phyloP scores from a whole-genome alignment of 2,329 filamentous ascomycete genomes.

The Alternaria brassicae region DNA sequence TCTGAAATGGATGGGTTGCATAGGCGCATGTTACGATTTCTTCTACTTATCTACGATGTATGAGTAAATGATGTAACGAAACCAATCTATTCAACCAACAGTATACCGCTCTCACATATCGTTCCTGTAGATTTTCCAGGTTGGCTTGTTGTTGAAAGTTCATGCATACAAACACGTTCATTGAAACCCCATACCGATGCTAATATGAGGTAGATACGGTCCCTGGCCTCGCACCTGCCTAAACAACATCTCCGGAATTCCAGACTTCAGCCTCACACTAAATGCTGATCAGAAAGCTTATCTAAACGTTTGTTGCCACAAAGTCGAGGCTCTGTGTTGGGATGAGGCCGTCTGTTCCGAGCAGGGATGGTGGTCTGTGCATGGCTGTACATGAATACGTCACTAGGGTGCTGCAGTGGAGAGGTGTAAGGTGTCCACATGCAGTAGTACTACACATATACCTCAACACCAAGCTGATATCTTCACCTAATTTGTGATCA shows the following conservation, averaged over 20 bases:
- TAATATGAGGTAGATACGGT: neutral
- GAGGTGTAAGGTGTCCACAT: neutral
- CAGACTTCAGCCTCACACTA: neutral
- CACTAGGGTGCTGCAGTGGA: neutral
- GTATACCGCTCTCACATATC: neutral
- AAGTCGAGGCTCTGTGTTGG: neutral
- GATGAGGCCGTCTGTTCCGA: neutral
- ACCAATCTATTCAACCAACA: neutral
- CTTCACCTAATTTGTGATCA: neutral
- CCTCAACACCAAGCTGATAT: neutral
- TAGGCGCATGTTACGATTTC: neutral
- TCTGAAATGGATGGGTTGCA: neutral
- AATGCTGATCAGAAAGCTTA: slow-evolving; percentile 3
- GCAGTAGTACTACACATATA: neutral
- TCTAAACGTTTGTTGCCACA: slow-evolving; percentile 2
- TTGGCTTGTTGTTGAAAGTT: neutral
- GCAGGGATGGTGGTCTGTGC: slow-evolving; percentile 8
- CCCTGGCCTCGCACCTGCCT: neutral
- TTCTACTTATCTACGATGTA: neutral
- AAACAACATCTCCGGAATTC: neutral
- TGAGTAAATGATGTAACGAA: slow-evolving; percentile 1
- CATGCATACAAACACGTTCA: neutral
- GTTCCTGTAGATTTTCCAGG: neutral
- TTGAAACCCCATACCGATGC: neutral
- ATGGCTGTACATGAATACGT: neutral